A percentile compares a stretch with the other conserved stretches of the same genome.
These are phyloP conservation scores for Crithidia acanthocephali DNA, from an alignment of 208 protist species.

Conservation along the genomic window DNA sequence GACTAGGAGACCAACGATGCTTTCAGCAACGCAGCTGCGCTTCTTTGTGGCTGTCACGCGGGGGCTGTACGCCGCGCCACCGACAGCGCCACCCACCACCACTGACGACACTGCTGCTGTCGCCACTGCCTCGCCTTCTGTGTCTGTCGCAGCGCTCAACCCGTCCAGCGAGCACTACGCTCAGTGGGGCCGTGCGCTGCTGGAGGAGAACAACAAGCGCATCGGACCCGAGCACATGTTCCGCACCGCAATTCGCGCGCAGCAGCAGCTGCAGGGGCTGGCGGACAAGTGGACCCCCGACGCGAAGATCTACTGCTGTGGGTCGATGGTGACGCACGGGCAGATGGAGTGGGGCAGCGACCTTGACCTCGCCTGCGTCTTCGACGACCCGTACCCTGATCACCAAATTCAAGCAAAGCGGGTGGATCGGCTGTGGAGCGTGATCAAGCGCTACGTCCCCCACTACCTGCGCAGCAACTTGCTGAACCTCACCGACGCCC, in stretches of 20 bases:
- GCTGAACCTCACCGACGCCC: constrained; percentile 74
- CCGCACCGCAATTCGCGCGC: constrained; percentile 71
- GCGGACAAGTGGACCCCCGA: constrained; percentile 91
- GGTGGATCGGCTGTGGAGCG: constrained; percentile 87
- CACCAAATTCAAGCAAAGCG: constrained; percentile 85
- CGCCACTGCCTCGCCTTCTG: neutral
- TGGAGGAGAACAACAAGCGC: constrained; percentile 82
- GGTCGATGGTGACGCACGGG: constrained; percentile 86
- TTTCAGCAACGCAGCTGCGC: constrained; percentile 14
- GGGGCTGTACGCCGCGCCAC: neutral
- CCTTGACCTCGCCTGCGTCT: constrained; percentile 88
- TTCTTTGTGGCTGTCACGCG: constrained; percentile 27
- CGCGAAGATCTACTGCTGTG: constrained; percentile 90
- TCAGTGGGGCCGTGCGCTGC: constrained; percentile 73
- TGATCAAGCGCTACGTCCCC: constrained; percentile 88
- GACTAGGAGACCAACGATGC: constrained; percentile 4
- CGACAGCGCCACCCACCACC: neutral
- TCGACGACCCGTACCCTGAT: constrained; percentile 87
- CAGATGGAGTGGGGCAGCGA: constrained; percentile 94
- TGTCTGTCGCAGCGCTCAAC: constrained; percentile 38
- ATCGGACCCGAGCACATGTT: constrained; percentile 90
- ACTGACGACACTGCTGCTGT: neutral
- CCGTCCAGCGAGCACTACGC: constrained; percentile 73
- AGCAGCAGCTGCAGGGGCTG: constrained; percentile 83
- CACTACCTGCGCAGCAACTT: constrained; percentile 83